Percentiles rank a stretch among this genome's conserved stretches.
phyloP scores from a whole-genome alignment of 2,329 filamentous ascomycete genomes.

The Colletotrichum zoysiae region DNA sequence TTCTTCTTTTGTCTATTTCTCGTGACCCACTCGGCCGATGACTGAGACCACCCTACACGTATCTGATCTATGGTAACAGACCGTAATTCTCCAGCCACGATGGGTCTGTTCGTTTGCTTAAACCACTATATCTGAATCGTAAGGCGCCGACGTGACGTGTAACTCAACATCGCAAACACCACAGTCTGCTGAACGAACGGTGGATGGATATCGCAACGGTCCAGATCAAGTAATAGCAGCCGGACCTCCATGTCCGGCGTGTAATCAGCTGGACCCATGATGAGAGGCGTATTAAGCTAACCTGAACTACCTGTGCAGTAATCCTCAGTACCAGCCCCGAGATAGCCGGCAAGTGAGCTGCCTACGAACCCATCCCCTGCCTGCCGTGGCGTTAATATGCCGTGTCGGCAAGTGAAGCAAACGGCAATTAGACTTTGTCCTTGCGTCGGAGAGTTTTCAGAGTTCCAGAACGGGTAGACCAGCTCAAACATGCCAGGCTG shows the following conservation, averaged over 20 bases:
- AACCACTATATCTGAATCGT: too few species aligned
- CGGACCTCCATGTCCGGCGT: slow-evolving; percentile 1
- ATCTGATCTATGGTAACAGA: slow-evolving; percentile 19
- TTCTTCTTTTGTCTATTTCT: too few species aligned
- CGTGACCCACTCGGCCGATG: too few species aligned
- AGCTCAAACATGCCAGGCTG: slow-evolving; percentile 22
- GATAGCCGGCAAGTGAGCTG: neutral
- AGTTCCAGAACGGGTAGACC: neutral
- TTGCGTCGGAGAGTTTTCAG: too few species aligned
- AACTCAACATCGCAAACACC: slow-evolving; percentile 2
- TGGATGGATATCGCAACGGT: too few species aligned
- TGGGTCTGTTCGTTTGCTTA: too few species aligned
- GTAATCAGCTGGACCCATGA: slow-evolving; percentile 2
- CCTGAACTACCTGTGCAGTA: neutral
- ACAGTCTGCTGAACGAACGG: neutral
- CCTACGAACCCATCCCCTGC: too few species aligned
- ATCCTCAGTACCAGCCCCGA: neutral
- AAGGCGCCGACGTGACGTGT: neutral
- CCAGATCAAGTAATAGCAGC: too few species aligned
- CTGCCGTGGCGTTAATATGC: too few species aligned
- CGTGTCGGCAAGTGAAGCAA: too few species aligned
- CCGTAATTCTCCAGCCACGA: slow-evolving; percentile 19
- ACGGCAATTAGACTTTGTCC: too few species aligned
- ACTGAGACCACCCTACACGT: too few species aligned
- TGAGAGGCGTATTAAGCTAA: slow-evolving; percentile 7